A percentile compares a stretch with the other conserved stretches of the same genome.
phyloP scores from a whole-genome alignment of 2,329 filamentous ascomycete species.

The Coleophoma crateriformis region DNA sequence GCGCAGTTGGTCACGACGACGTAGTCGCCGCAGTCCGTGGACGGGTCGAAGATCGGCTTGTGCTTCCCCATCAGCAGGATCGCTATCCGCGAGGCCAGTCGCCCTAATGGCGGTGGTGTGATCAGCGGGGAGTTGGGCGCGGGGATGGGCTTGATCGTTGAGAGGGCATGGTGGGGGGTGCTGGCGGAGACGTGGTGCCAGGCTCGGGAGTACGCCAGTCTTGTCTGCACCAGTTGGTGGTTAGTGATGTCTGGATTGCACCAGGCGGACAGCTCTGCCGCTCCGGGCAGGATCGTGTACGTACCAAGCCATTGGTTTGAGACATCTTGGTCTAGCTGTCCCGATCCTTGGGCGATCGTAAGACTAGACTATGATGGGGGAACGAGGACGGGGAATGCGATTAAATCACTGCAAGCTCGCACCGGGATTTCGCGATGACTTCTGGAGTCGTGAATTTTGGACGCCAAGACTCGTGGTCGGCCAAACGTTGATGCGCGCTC shows the following conservation, averaged over 20 bases:
- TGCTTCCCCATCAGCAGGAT: conserved; percentile 94
- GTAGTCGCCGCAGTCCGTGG: conserved; percentile 98
- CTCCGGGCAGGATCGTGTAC: conserved; percentile 13
- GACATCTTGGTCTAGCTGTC: conserved; percentile 52
- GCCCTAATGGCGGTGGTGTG: conserved; percentile 76
- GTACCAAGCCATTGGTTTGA: conserved; percentile 71
- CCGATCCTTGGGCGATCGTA: conserved; percentile 16
- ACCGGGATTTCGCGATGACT: background rate
- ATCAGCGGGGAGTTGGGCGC: conserved; percentile 31
- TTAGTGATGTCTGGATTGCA: background rate
- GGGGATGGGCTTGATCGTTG: conserved; percentile 38
- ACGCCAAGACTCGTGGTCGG: background rate
- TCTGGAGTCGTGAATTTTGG: conserved; percentile 9
- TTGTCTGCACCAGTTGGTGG: conserved; percentile 55
- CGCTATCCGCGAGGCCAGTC: conserved; percentile 83
- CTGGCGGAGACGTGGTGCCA: conserved; percentile 85
- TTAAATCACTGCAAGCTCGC: background rate
- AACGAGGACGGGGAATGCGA: conserved; percentile 2
- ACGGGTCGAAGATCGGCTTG: conserved; percentile 96
- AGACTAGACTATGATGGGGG: background rate
- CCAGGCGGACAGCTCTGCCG: too few relatives aligned
- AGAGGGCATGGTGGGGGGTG: conserved; percentile 54
- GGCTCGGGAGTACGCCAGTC: conserved; percentile 89
- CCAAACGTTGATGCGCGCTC: background rate
- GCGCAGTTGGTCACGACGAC: conserved; percentile 90